Conservation (phyloP, 1,139 yeast species). For the Pneumocystis sp. region DNA sequence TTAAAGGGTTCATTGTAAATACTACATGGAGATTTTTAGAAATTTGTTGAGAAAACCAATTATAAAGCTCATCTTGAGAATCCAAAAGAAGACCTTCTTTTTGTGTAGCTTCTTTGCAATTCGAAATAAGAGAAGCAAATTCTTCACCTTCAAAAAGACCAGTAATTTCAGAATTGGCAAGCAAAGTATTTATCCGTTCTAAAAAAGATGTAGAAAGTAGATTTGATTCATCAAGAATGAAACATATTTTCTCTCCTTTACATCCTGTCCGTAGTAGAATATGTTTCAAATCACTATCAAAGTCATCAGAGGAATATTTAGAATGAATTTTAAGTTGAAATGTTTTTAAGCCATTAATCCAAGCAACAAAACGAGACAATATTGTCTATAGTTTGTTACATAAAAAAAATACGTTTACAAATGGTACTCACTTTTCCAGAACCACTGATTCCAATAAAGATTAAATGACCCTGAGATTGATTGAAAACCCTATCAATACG, state of each 20-base stretch:
- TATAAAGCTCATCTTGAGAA: conserved; percentile 53
- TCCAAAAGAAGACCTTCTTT: conserved; percentile 51
- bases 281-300: conserved; percentile 48
- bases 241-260: conserved; percentile 50
- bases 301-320: conserved; percentile 44
- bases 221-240: conserved; percentile 68
- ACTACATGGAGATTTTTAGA: conserved; percentile 67
- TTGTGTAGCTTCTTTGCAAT: conserved; percentile 46
- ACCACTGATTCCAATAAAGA: conserved; percentile 72
- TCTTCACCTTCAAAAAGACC: conserved; percentile 79
- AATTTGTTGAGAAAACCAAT: conserved; percentile 60
- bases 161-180: conserved; percentile 87
- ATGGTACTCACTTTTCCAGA: conserved; percentile 43
- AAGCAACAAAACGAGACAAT: conserved; percentile 64
- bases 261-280: conserved; percentile 38
- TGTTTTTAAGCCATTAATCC: conserved; percentile 70
- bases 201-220: conserved; percentile 64
- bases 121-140: conserved; percentile 35
- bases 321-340: conserved; percentile 45
- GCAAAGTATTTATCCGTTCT: conserved; percentile 79
- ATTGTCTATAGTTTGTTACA: conserved; percentile 31
- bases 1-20: conserved; percentile 54
- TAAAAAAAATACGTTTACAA: not conserved
- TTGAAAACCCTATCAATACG: conserved; percentile 69
- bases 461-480: conserved; percentile 82